Evolutionary conservation across 179 eudicot genomes (phyloP).

Genomic region (Monotropa hypopitys): DNA sequence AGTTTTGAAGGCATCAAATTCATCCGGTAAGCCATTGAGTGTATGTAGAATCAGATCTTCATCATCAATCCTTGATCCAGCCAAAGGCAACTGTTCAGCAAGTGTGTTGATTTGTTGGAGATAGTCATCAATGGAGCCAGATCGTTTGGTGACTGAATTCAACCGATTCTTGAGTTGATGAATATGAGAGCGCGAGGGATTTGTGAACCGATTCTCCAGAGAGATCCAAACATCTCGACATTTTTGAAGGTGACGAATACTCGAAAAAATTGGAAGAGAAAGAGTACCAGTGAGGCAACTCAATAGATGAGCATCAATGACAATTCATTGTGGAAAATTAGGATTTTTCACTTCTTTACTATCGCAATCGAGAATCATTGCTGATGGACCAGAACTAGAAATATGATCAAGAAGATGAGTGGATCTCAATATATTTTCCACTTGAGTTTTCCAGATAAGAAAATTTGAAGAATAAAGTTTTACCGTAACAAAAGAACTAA

Average conservation of each 20-base stretch:
- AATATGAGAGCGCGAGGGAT: neutral
- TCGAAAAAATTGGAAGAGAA: neutral
- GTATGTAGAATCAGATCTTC: neutral
- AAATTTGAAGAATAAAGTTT: neutral
- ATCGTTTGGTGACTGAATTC: no score
- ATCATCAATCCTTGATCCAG: neutral
- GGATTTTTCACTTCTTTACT: no score
- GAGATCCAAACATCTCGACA: neutral
- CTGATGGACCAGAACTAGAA: no score
- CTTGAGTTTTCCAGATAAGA: neutral
- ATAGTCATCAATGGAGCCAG: neutral
- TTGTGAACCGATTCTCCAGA: neutral
- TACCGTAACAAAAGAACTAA: neutral
- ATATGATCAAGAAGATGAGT: no score
- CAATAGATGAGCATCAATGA: neutral
- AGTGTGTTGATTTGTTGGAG: neutral
- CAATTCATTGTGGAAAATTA: neutral
- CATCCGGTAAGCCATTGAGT: neutral
- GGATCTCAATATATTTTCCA: neutral
- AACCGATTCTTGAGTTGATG: neutral
- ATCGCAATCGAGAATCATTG: no score
- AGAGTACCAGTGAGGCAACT: neutral
- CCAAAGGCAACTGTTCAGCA: neutral
- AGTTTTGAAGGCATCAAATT: neutral
- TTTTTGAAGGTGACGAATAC: no score